A percentile compares a stretch with the other conserved stretches of the same genome.
Conservation (phyloP, 345 rosid genomes). For the Aquilaria yunnanensis region DNA sequence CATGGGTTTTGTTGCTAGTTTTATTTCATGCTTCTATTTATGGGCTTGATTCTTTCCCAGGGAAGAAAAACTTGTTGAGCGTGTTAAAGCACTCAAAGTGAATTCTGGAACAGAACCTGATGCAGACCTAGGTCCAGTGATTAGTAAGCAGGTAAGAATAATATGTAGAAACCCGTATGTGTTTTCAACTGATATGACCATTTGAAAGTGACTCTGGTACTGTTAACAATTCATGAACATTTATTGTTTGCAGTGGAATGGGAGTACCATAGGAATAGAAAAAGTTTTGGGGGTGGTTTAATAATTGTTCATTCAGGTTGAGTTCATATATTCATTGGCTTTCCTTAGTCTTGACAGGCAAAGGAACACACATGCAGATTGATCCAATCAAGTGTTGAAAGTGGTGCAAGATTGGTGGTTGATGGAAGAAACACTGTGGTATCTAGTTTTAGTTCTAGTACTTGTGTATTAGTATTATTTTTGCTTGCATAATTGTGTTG, state of each 20-base stretch:
- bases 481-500: background rate
- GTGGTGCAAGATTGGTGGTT: slow-evolving; percentile 51
- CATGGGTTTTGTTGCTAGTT: slow-evolving; percentile 36
- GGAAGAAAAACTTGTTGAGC: slow-evolving; percentile 51
- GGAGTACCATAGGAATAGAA: background rate
- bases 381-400: slow-evolving; percentile 41
- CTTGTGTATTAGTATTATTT: background rate
- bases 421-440: slow-evolving; percentile 61
- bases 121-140: slow-evolving; percentile 61
- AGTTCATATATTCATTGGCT: background rate
- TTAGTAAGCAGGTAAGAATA: slow-evolving; percentile 48
- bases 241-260: background rate
- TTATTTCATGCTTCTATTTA: slow-evolving; percentile 41
- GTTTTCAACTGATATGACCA: too few species aligned
- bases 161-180: background rate
- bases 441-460: slow-evolving; percentile 16
- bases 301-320: background rate
- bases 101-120: slow-evolving; percentile 49
- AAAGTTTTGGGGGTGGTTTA: background rate
- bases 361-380: slow-evolving; percentile 37
- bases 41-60: slow-evolving; percentile 39
- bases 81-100: slow-evolving; percentile 41
- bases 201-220: too few species aligned
- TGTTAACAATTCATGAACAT: background rate
- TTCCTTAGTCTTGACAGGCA: slow-evolving; percentile 22